phyloP scores from a whole-genome alignment of 1,139 yeast species.

The Yamadazyma trypodendri region DNA sequence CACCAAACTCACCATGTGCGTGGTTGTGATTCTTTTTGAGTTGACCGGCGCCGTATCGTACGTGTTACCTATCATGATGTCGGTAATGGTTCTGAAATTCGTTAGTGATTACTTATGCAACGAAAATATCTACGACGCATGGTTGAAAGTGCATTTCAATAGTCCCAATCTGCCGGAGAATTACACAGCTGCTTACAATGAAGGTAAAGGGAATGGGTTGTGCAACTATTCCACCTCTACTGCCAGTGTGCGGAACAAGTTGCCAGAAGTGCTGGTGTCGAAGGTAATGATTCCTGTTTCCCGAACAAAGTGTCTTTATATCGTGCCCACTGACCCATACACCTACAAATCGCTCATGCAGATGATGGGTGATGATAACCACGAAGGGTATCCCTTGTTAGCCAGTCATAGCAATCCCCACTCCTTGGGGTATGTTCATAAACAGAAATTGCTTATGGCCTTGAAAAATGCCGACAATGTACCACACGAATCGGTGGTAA shows the following conservation, averaged over 20 bases:
- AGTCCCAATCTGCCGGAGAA: conserved; percentile 15
- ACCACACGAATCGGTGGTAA: conserved; percentile 14
- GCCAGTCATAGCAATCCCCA: conserved; percentile 26
- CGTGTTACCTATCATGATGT: conserved; percentile 58
- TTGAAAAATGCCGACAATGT: conserved; percentile 15
- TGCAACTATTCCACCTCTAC: conserved; percentile 35
- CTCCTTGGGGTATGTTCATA: conserved; percentile 37
- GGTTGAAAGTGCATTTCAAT: conserved; percentile 32
- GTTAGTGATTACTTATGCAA: conserved; percentile 48
- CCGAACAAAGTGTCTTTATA: conserved; percentile 27
- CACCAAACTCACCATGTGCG: conserved; percentile 55
- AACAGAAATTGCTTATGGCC: conserved; percentile 22
- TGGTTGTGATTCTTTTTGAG: conserved; percentile 57
- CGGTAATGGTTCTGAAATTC: conserved; percentile 53
- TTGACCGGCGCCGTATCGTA: conserved; percentile 60
- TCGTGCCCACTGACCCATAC: conserved; percentile 29
- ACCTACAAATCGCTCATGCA: conserved; percentile 20
- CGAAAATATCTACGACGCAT: conserved; percentile 50
- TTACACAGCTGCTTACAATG: conserved; percentile 18
- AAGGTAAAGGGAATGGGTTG: conserved; percentile 43
- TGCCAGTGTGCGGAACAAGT: conserved; percentile 25
- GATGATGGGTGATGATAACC: conserved; percentile 31
- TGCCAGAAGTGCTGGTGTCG: conserved; percentile 35
- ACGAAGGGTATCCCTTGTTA: conserved; percentile 47
- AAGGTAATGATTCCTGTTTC: conserved; percentile 34